phyloP scores from a whole-genome alignment of 2,329 filamentous ascomycete species.

The Hortaea werneckii region DNA sequence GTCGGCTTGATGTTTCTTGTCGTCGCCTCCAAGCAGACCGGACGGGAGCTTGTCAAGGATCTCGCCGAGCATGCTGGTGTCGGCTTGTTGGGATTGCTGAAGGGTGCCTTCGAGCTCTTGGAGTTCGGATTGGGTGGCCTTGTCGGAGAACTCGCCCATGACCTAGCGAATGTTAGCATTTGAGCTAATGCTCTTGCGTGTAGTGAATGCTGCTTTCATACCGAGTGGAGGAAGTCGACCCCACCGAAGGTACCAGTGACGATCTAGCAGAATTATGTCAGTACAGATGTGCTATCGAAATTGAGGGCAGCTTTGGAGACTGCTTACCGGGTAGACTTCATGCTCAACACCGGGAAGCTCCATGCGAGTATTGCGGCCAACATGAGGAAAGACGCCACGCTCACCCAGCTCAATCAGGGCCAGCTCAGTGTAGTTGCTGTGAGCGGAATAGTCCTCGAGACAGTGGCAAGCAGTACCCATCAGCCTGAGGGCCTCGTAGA shows the following conservation, averaged over 20 bases:
- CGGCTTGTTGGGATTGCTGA: conserved; percentile 47
- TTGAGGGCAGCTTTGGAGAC: too few species aligned
- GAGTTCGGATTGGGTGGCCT: conserved; percentile 82
- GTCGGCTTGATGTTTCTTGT: conserved; percentile 65
- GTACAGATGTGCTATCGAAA: conserved; percentile 26
- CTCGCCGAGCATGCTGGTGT: conserved; percentile 67
- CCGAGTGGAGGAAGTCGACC: conserved; percentile 82
- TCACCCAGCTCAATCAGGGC: conserved; percentile 81
- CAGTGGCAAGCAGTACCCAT: conserved; percentile 85
- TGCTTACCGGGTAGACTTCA: not conserved
- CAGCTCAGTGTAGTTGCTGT: conserved; percentile 87
- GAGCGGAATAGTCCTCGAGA: conserved; percentile 83
- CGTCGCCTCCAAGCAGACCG: conserved; percentile 65
- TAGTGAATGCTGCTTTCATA: too few species aligned
- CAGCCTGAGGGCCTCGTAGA: conserved; percentile 77
- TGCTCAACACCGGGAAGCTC: conserved; percentile 52
- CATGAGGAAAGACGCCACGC: conserved; percentile 72
- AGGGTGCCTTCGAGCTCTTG: conserved; percentile 81
- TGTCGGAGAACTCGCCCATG: conserved; percentile 69
- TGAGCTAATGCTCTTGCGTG: too few species aligned
- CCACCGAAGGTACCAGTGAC: conserved; percentile 90
- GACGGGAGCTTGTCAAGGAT: conserved; percentile 73
- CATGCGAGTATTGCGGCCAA: conserved; percentile 64
- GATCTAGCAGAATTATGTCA: conserved; percentile 56
- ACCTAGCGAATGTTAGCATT: too few species aligned